A percentile compares a stretch with the other conserved stretches of the same genome.
Conservation (phyloP, 2,329 filamentous ascomycete genomes). For the Colletotrichum sp. region DNA sequence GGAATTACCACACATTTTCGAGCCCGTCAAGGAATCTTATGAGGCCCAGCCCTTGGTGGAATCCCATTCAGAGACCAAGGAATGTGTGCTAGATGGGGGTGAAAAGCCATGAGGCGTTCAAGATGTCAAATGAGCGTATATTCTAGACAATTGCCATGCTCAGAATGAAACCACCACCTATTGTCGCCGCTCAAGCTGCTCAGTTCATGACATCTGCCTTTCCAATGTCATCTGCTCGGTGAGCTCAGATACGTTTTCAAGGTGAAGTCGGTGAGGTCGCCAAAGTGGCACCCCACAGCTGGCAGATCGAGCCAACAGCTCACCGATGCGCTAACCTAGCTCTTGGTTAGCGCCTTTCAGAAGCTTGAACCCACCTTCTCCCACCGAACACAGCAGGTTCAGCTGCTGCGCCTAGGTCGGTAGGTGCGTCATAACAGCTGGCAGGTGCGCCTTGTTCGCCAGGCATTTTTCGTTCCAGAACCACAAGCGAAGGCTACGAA, state of each 20-base stretch:
- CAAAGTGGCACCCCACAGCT: not conserved
- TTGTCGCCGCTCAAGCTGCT: not conserved
- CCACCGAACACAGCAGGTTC: not conserved
- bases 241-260: not conserved
- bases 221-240: not conserved
- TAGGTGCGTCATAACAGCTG: not conserved
- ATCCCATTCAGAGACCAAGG: accelerated
- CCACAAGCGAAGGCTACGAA: not conserved
- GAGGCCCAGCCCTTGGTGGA: not conserved
- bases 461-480: not conserved
- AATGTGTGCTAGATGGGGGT: not conserved
- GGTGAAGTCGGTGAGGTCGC: not conserved
- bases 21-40: not conserved
- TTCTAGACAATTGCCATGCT: not conserved
- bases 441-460: not conserved
- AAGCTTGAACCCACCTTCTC: not conserved
- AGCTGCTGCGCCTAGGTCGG: not conserved
- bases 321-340: not conserved
- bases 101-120: not conserved
- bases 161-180: not conserved
- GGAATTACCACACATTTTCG: no score
- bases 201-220: not conserved
- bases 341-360: not conserved
- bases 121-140: not conserved
- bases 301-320: not conserved